Conservation (phyloP, 2,329 filamentous ascomycete genomes). For the Alternaria incomplexa region DNA sequence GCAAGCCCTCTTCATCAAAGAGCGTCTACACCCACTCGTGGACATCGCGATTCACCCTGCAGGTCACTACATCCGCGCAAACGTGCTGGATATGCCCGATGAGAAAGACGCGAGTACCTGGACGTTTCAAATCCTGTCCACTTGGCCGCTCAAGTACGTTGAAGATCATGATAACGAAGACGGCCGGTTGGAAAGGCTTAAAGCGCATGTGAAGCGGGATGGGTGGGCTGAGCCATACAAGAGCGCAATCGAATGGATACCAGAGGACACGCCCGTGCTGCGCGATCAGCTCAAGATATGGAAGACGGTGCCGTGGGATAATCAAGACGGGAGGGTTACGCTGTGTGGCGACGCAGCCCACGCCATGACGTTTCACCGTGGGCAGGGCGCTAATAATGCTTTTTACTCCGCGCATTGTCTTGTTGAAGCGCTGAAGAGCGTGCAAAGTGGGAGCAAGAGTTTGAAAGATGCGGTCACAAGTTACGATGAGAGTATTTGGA, state of each 20-base stretch:
- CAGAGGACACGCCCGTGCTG: slow-evolving; percentile 35
- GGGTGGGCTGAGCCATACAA: slow-evolving; percentile 44
- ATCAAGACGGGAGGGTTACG: slow-evolving; percentile 39
- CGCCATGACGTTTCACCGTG: slow-evolving; percentile 51
- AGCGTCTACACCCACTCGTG: slow-evolving; percentile 35
- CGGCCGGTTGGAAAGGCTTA: slow-evolving; percentile 30
- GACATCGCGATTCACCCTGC: slow-evolving; percentile 41
- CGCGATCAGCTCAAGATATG: slow-evolving; percentile 45
- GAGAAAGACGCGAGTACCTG: slow-evolving; percentile 41
- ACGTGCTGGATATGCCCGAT: slow-evolving; percentile 43
- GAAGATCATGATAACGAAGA: slow-evolving; percentile 38
- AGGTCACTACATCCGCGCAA: slow-evolving; percentile 37
- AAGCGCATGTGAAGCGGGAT: slow-evolving; percentile 33
- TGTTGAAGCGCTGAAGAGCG: slow-evolving; percentile 30
- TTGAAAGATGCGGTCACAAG: slow-evolving; percentile 26
- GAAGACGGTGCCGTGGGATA: slow-evolving; percentile 45
- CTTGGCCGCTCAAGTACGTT: slow-evolving; percentile 33
- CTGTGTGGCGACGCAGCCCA: slow-evolving; percentile 50
- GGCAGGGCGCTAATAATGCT: slow-evolving; percentile 47
- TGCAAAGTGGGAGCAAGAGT: slow-evolving; percentile 6
- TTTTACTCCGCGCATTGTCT: slow-evolving; percentile 43
- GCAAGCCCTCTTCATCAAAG: slow-evolving; percentile 35
- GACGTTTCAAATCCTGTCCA: slow-evolving; percentile 44
- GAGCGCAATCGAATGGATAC: slow-evolving; percentile 43
- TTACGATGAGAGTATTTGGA: slow-evolving; percentile 38